phyloP scores from a whole-genome alignment of 148 eudicot genomes.

The Diospyros lotus region DNA sequence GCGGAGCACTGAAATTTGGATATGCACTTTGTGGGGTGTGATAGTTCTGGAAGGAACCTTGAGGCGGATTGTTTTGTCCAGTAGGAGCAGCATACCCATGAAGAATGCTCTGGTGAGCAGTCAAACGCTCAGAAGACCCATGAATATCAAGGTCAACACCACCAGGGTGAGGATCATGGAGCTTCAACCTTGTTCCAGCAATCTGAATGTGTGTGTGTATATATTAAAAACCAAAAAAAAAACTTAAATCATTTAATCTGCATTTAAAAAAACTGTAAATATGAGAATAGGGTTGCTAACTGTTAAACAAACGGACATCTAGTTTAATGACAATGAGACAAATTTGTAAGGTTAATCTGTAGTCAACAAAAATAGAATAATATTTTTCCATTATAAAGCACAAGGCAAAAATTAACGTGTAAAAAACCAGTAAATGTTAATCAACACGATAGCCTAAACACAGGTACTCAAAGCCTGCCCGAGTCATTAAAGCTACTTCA shows the following conservation, averaged over 20 bases:
- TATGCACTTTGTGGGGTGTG: slow-evolving; percentile 17
- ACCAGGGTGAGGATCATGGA: slow-evolving; percentile 29
- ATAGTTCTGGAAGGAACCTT: slow-evolving; percentile 18
- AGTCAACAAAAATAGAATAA: too few relatives aligned
- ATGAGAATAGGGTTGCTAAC: neutral
- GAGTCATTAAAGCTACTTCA: too few relatives aligned
- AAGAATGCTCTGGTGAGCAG: slow-evolving; percentile 20
- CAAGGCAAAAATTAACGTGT: too few relatives aligned
- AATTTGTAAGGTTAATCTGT: neutral
- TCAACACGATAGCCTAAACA: too few relatives aligned
- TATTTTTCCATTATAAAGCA: too few relatives aligned
- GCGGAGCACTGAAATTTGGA: slow-evolving; percentile 17
- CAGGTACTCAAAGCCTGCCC: too few relatives aligned
- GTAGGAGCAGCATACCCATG: slow-evolving; percentile 13
- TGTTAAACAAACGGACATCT: neutral
- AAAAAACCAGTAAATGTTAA: too few relatives aligned
- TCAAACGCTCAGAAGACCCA: slow-evolving; percentile 34
- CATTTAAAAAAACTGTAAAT: neutral
- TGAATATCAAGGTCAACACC: slow-evolving; percentile 32
- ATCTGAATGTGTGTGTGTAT: slow-evolving; percentile 23
- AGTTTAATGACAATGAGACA: neutral
- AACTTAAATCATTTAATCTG: too few relatives aligned
- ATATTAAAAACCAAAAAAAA: too few relatives aligned
- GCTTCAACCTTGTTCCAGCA: slow-evolving; percentile 35
- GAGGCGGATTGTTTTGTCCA: slow-evolving; percentile 33